Evolutionary conservation across 73 alveolate genomes (phyloP), one percentile per base, ranked within the genome.

Genomic region (Urostyla sp.): DNA sequence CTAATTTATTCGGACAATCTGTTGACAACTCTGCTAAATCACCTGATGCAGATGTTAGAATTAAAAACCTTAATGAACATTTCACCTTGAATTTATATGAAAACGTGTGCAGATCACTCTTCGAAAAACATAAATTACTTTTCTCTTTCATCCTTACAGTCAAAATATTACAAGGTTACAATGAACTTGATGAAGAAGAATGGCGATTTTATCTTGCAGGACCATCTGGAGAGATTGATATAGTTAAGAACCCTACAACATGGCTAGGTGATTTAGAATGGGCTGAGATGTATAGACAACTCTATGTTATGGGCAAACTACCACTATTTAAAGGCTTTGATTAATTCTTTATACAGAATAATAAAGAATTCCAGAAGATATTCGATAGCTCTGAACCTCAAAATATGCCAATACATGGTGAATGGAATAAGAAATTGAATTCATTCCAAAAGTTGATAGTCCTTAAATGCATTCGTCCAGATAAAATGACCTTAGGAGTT

Each of bases 41-140:
- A 13, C 94, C 94, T 48, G 98, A 93, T 27, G 95, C 94, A 67
- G 99, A 97, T 53, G 81, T 90, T 73, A 88, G 99, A 75, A 95
- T 92, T 75, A 87, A 81, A 57, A 92, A 89, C 80, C 88, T 98
- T 51, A 95, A 96, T 85, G 96, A 95, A 73, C 93, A 92, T 80
- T 97, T 98, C 91, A 97, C 99, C 0, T 91, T 91, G 79, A 85
- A 91, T 56, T 85, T 98, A 55, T 98, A 98, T 78, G 99, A 98
- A 75, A 96, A 97, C 77, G 98, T 98, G n/a, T 98, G 99, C 82
- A 90, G 99, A 88, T 89, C 98, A 28, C 98, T 98, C 58, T 98
- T 98, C 75, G 99, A 98, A 91, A 96, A 92, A 85, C 99, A 98
- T 75, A 98, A 98, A 83, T 77, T 95, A 26, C 92, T 96, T 28